A percentile compares a stretch with the other conserved stretches of the same genome.
Conservation (phyloP, 352 stramenopile species). For the Phytopythium cucurbitacearum region DNA sequence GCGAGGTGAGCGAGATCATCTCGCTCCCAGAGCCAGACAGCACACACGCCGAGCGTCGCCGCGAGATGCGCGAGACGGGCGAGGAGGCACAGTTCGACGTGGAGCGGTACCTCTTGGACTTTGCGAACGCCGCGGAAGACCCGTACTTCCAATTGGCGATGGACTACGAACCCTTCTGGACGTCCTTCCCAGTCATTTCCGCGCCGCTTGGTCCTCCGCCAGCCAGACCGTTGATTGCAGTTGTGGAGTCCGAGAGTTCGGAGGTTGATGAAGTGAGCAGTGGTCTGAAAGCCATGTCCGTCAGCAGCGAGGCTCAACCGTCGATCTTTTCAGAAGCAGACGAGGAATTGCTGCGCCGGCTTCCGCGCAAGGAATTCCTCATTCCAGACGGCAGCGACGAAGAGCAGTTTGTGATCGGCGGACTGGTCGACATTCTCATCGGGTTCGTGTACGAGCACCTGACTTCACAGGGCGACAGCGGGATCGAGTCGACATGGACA, state of each 20-base stretch:
- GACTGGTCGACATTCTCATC: conserved; percentile 93
- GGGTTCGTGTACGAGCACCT: conserved; percentile 96
- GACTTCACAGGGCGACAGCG: conserved; percentile 93
- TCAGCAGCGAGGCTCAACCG: conserved; percentile 10
- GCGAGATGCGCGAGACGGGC: conserved; percentile 61
- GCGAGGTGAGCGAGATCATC: conserved; percentile 91
- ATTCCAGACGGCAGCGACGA: conserved; percentile 50
- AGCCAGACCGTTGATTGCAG: too few species aligned
- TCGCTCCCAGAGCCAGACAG: conserved; percentile 89
- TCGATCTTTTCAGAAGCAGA: conserved; percentile 51
- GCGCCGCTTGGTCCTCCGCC: background rate
- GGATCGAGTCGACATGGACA: conserved; percentile 96
- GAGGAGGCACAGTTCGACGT: conserved; percentile 94
- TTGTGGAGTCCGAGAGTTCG: background rate
- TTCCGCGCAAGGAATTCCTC: conserved; percentile 82
- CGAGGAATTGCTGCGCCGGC: conserved; percentile 61
- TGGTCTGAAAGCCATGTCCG: conserved; percentile 15
- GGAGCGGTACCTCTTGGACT: conserved; percentile 95
- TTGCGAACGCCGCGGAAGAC: conserved; percentile 88
- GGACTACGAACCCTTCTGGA: conserved; percentile 89
- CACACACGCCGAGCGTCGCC: conserved; percentile 61
- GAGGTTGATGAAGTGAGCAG: conserved; percentile 17
- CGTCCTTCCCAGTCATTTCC: conserved; percentile 25
- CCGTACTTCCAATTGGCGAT: conserved; percentile 92
- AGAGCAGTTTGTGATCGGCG: conserved; percentile 63